Percentiles rank a stretch among this genome's conserved stretches.
These are phyloP conservation scores for Botrytis sinoallii DNA, from an alignment of 2,329 filamentous ascomycete genomes.

Conservation along the genomic window DNA sequence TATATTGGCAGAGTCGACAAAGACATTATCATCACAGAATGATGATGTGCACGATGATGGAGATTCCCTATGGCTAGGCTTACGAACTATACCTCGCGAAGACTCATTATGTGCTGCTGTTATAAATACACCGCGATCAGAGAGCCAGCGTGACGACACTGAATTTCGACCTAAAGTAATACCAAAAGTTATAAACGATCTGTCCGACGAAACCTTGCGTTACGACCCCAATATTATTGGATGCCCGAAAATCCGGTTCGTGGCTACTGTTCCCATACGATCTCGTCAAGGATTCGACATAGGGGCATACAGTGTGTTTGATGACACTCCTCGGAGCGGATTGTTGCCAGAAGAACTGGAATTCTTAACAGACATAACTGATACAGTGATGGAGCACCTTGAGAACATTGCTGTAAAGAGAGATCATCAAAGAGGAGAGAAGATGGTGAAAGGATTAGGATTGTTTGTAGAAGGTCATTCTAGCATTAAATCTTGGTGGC, in stretches of 20 bases:
- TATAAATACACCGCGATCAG: conserved; percentile 1
- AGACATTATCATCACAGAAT: conserved; percentile 38
- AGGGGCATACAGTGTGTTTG: conserved; percentile 45
- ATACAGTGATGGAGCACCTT: conserved; percentile 58
- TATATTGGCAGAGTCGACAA: conserved; percentile 44
- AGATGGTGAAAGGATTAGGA: conserved; percentile 20
- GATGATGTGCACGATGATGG: conserved; percentile 17
- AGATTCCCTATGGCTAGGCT: conserved; percentile 16
- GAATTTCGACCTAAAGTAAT: conserved; percentile 1
- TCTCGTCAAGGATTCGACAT: conserved; percentile 32
- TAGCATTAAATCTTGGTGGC: conserved; percentile 27
- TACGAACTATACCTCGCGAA: conserved; percentile 13
- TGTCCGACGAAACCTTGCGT: conserved; percentile 22
- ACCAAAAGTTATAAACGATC: conserved; percentile 20
- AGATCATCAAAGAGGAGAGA: conserved; percentile 30
- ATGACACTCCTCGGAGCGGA: conserved; percentile 52
- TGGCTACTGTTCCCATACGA: conserved; percentile 31
- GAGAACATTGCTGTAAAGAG: conserved; percentile 53
- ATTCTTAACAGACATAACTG: conserved; percentile 56
- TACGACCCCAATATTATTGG: conserved; percentile 24
- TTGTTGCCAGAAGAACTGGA: conserved; percentile 48
- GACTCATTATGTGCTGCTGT: conserved; percentile 32
- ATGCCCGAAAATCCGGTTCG: conserved; percentile 29
- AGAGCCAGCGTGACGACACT: background rate
- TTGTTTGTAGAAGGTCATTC: conserved; percentile 18